A percentile compares a stretch with the other conserved stretches of the same genome.
Conservation (phyloP, 129 eudicot genomes). For the Flaveria brownii region DNA sequence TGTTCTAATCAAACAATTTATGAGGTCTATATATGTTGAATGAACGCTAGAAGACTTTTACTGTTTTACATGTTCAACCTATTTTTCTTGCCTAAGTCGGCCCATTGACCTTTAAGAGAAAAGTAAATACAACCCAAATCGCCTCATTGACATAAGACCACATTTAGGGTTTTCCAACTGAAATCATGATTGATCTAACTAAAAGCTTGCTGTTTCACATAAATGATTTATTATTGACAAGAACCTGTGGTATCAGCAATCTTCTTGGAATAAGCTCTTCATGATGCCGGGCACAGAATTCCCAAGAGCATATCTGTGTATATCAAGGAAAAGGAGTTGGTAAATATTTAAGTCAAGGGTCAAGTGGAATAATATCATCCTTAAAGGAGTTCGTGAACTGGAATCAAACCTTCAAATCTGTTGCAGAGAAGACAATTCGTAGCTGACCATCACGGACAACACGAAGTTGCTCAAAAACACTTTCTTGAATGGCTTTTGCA, state of each 20-base stretch:
- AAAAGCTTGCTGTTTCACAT: neutral
- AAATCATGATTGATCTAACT: neutral
- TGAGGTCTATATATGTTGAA: neutral
- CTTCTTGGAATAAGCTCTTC: slow-evolving; percentile 97
- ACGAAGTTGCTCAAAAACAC: slow-evolving; percentile 97
- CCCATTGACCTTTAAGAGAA: neutral
- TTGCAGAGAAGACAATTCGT: slow-evolving; percentile 79
- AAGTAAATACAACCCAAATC: neutral
- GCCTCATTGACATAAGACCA: neutral
- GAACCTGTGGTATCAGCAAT: slow-evolving; percentile 90
- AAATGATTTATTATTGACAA: neutral
- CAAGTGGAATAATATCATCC: neutral
- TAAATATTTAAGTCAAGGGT: neutral
- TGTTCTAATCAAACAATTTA: neutral
- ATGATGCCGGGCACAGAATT: slow-evolving; percentile 96
- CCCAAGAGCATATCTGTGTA: slow-evolving; percentile 97
- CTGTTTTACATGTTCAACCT: neutral
- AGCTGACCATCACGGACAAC: slow-evolving; percentile 99
- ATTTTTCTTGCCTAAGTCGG: neutral
- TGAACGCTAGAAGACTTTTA: neutral
- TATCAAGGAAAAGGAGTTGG: neutral
- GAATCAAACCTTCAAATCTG: slow-evolving; percentile 72
- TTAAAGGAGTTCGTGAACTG: neutral
- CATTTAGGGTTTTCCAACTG: neutral
- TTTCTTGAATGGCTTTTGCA: slow-evolving; percentile 98